These are phyloP conservation scores for Arthonia radiata DNA, from an alignment of 495 filamentous ascomycete genomes.

Conservation along the genomic window DNA sequence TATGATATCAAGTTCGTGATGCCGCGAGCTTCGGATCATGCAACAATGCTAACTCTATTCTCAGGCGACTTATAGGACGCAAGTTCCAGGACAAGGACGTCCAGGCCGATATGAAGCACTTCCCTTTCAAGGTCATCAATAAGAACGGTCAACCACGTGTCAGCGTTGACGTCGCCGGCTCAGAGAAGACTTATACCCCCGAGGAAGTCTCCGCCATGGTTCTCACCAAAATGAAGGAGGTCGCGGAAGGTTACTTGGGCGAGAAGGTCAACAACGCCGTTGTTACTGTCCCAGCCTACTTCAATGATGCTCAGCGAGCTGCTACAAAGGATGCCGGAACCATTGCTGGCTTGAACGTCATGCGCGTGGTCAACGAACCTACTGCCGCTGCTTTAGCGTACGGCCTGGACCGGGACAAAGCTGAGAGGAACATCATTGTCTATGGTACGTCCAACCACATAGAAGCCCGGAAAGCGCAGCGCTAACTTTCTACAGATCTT, in stretches of 20 bases:
- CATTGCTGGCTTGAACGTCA: slow-evolving; percentile 86
- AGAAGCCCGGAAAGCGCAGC: no score
- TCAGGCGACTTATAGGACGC: slow-evolving; percentile 68
- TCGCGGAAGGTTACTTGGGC: slow-evolving; percentile 77
- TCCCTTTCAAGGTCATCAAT: slow-evolving; percentile 66
- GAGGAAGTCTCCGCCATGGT: slow-evolving; percentile 78
- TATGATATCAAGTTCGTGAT: slow-evolving; percentile 74
- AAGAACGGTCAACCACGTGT: slow-evolving; percentile 65
- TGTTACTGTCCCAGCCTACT: slow-evolving; percentile 94
- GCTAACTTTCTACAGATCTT: no score
- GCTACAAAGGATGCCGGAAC: slow-evolving; percentile 93
- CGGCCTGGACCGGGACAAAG: slow-evolving; percentile 65
- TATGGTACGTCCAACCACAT: no score
- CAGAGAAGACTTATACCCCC: slow-evolving; percentile 55
- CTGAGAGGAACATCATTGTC: slow-evolving; percentile 78
- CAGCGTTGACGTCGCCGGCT: slow-evolving; percentile 49
- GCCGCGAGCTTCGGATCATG: slow-evolving; percentile 1
- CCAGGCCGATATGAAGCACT: slow-evolving; percentile 67
- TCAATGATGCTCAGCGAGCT: slow-evolving; percentile 97
- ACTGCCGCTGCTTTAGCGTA: slow-evolving; percentile 75
- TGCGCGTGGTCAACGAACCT: slow-evolving; percentile 92
- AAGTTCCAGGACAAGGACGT: slow-evolving; percentile 72
- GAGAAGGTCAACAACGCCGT: slow-evolving; percentile 94
- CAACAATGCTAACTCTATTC: slow-evolving; percentile 9
- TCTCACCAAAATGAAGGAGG: slow-evolving; percentile 90